A percentile compares a stretch with the other conserved stretches of the same genome.
Evolutionary conservation across 805 yeast genomes (phyloP).

Genomic region (Middelhovenomyces tepae): DNA sequence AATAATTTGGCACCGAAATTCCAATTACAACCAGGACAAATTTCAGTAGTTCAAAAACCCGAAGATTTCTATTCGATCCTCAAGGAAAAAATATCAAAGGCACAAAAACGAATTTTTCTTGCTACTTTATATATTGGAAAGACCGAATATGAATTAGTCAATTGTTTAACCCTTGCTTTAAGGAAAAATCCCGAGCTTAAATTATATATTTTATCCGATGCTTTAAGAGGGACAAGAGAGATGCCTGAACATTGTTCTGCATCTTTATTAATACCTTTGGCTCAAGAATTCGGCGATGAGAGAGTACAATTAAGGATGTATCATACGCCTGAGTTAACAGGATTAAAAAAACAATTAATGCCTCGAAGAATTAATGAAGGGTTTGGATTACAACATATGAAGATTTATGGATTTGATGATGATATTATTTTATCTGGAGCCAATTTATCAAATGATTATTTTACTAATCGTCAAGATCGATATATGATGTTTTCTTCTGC

Average conservation of each 20-base stretch:
- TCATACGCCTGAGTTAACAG: slow-evolving; percentile 79
- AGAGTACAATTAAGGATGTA: slow-evolving; percentile 77
- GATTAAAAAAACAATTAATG: slow-evolving; percentile 51
- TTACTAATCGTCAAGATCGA: slow-evolving; percentile 90
- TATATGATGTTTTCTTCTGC: slow-evolving; percentile 63
- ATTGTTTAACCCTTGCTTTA: slow-evolving; percentile 54
- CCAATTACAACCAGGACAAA: slow-evolving; percentile 43
- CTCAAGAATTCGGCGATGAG: slow-evolving; percentile 49
- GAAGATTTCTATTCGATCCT: slow-evolving; percentile 59
- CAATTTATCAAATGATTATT: slow-evolving; percentile 82
- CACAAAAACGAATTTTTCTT: slow-evolving; percentile 63
- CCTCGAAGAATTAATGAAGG: slow-evolving; percentile 89
- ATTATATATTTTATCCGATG: slow-evolving; percentile 74
- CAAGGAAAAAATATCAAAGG: slow-evolving; percentile 48
- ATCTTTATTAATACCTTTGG: slow-evolving; percentile 56
- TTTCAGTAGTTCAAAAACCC: slow-evolving; percentile 60
- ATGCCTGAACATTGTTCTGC: slow-evolving; percentile 77
- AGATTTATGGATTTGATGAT: slow-evolving; percentile 88
- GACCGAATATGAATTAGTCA: slow-evolving; percentile 64
- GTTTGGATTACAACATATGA: slow-evolving; percentile 93
- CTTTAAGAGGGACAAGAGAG: slow-evolving; percentile 87
- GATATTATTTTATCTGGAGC: slow-evolving; percentile 88
- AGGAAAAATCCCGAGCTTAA: slow-evolving; percentile 48
- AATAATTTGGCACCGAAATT: slow-evolving; percentile 65
- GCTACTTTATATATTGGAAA: slow-evolving; percentile 85